These are phyloP conservation scores for Pleomassaria siparia DNA, from an alignment of 2,329 filamentous ascomycete species.

Conservation along the genomic window DNA sequence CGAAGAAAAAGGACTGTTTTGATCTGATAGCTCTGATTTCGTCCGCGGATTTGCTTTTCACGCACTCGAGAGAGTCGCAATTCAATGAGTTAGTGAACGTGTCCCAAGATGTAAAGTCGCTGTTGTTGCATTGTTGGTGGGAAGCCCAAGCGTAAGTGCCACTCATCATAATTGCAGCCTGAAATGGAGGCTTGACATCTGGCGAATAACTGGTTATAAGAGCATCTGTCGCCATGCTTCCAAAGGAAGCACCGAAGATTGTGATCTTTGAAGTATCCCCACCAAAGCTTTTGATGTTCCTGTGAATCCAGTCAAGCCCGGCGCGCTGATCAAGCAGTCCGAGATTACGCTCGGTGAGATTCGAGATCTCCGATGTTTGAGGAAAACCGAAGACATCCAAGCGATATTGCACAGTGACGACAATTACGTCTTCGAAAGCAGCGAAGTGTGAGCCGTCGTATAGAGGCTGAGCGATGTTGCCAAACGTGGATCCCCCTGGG, in stretches of 20 bases:
- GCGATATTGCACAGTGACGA: conserved; percentile 9
- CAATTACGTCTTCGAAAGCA: conserved; percentile 8
- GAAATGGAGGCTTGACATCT: conserved; percentile 25
- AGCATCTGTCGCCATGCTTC: conserved; percentile 26
- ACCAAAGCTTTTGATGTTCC: conserved; percentile 53
- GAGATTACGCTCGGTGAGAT: conserved; percentile 53
- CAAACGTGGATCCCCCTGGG: conserved; percentile 5
- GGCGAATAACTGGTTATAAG: conserved; percentile 29
- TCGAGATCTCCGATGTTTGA: not conserved
- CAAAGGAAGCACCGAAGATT: conserved; percentile 41
- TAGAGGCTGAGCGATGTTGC: not conserved
- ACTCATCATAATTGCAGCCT: conserved; percentile 32
- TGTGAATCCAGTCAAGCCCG: conserved; percentile 30
- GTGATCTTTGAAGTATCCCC: conserved; percentile 54
- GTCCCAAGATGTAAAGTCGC: conserved; percentile 19
- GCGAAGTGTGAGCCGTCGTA: conserved; percentile 11
- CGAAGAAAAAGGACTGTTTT: conserved; percentile 17
- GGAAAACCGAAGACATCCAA: conserved; percentile 10
- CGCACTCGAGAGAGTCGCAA: conserved; percentile 24
- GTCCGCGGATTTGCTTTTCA: conserved; percentile 19
- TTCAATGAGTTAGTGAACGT: conserved; percentile 20
- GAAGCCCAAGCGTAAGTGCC: conserved; percentile 25
- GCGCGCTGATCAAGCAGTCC: conserved; percentile 49
- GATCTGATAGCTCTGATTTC: conserved; percentile 18
- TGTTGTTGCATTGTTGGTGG: conserved; percentile 1